These are phyloP conservation scores for Multifurca ochricompacta DNA, from an alignment of 768 basidiomycete genomes.

Conservation along the genomic window DNA sequence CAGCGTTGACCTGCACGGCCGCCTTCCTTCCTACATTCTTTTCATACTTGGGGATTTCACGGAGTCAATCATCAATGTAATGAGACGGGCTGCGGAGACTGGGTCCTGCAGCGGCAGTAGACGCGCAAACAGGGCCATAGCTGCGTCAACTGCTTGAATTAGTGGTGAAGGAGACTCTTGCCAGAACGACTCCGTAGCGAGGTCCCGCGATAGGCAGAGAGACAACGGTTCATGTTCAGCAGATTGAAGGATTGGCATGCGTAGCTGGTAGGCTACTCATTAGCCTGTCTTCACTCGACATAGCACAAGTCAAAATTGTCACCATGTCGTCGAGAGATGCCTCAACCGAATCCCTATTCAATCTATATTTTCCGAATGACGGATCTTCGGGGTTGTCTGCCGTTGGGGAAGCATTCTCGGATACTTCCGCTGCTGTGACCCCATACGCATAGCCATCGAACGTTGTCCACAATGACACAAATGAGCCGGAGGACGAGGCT, in stretches of 20 bases:
- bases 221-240: slow-evolving; percentile 81
- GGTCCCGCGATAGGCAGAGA: slow-evolving; percentile 44
- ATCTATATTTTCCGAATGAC: slow-evolving; percentile 36
- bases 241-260: slow-evolving; percentile 72
- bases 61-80: slow-evolving; percentile 55
- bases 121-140: slow-evolving; percentile 78
- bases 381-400: slow-evolving; percentile 27
- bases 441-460: slow-evolving; percentile 91
- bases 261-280: slow-evolving; percentile 38
- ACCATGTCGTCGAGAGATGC: slow-evolving; percentile 74
- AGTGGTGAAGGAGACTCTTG: slow-evolving; percentile 66
- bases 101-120: slow-evolving; percentile 75
- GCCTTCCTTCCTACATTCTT: slow-evolving; percentile 81
- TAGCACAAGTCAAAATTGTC: slow-evolving; percentile 24
- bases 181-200: slow-evolving; percentile 37
- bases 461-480: slow-evolving; percentile 79
- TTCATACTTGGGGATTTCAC: slow-evolving; percentile 68
- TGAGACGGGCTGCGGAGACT: slow-evolving; percentile 42
- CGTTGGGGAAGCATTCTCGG: slow-evolving; percentile 34
- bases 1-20: slow-evolving; percentile 75
- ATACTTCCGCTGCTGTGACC: slow-evolving; percentile 61
- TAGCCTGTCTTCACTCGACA: not conserved
- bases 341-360: slow-evolving; percentile 76
- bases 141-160: slow-evolving; percentile 80
- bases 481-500: slow-evolving; percentile 73